Percentiles rank a stretch among this genome's conserved stretches.
These are phyloP conservation scores for Smallanthus sonchifolius DNA, from an alignment of 129 eudicot species.

Conservation along the genomic window DNA sequence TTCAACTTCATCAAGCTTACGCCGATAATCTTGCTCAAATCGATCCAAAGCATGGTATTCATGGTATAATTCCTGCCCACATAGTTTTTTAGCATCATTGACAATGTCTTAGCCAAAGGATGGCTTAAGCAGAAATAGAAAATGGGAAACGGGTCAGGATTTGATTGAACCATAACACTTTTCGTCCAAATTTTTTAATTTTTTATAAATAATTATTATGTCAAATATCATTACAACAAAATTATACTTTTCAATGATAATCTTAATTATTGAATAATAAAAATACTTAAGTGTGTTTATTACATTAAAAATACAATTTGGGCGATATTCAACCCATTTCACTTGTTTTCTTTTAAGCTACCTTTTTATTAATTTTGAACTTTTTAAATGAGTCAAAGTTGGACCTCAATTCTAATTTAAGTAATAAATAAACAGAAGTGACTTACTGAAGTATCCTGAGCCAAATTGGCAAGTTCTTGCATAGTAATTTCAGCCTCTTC, in stretches of 20 bases:
- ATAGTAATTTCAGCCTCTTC: slow-evolving; percentile 74
- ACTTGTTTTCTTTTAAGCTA: neutral
- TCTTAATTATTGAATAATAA: neutral
- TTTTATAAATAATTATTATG: neutral
- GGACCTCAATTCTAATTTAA: neutral
- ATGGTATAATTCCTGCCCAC: slow-evolving; percentile 78
- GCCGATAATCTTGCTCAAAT: slow-evolving; percentile 76
- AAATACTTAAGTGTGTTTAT: neutral
- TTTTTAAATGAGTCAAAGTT: neutral
- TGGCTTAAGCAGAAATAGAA: neutral
- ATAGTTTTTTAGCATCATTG: neutral
- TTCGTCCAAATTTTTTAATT: neutral
- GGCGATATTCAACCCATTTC: neutral
- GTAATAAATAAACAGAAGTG: neutral
- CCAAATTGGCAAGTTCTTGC: slow-evolving; percentile 67
- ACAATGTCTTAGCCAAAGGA: neutral
- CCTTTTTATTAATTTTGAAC: neutral
- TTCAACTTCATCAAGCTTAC: slow-evolving; percentile 78
- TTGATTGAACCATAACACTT: neutral
- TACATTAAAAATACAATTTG: neutral
- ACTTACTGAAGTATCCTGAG: slow-evolving; percentile 90
- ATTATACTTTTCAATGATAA: neutral
- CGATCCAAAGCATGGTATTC: slow-evolving; percentile 88
- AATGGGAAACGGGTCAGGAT: neutral
- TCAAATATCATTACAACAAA: neutral